Conservation (phyloP, 129 eudicot genomes). For the Flaveria linearis region DNA sequence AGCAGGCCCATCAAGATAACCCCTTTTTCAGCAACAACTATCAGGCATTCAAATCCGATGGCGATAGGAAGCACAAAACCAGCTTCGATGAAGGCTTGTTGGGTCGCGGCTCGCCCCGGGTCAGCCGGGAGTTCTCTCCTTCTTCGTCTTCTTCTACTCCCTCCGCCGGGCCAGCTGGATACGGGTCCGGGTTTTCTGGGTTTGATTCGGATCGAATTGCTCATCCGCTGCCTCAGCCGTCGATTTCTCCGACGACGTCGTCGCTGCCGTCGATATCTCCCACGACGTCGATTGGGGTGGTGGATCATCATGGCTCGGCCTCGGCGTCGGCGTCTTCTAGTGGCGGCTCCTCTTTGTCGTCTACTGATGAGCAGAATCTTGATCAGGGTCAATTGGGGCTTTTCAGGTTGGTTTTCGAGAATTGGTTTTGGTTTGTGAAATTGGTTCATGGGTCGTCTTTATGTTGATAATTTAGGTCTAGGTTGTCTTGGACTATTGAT, state of each 20-base stretch:
- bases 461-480: neutral
- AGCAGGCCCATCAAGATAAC: conserved; percentile 23
- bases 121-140: conserved; percentile 40
- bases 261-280: conserved; percentile 31
- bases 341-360: conserved; percentile 77
- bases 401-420: conserved; percentile 49
- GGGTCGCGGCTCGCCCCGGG: conserved; percentile 42
- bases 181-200: conserved; percentile 23
- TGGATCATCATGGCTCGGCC: too few species aligned
- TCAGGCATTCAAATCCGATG: conserved; percentile 23
- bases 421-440: neutral
- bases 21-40: conserved; percentile 32
- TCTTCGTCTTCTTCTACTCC: conserved; percentile 29
- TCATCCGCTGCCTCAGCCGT: conserved; percentile 61
- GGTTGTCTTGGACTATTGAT: neutral
- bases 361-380: conserved; percentile 52
- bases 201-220: conserved; percentile 45
- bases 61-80: conserved; percentile 24
- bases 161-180: neutral
- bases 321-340: conserved; percentile 70
- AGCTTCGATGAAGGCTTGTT: conserved; percentile 50
- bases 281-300: too few species aligned
- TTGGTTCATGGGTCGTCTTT: neutral
- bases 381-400: conserved; percentile 54
- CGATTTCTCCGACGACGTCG: conserved; percentile 46